Evolutionary conservation across 177 flowering plant species (phyloP), one percentile per base, ranked within the genome.

Genomic region (Vitis hybrid): DNA sequence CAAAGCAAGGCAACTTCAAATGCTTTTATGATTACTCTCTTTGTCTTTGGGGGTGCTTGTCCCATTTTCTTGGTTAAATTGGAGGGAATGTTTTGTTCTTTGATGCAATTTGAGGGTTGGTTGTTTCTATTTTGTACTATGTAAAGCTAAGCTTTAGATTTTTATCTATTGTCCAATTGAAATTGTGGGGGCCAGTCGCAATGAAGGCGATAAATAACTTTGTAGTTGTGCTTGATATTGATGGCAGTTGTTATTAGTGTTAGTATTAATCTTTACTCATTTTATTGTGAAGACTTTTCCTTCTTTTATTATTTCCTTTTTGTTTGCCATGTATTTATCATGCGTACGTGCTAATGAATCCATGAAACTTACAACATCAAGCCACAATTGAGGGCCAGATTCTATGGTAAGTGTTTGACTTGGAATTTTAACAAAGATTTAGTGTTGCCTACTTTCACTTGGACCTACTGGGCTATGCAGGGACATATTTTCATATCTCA

Each of bases 1-100:
- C 91, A 67, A 91, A 88, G 64, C 84, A 73, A 91, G 97, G 97
- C 85, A 75, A 72, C 51, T 58, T 57, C 58, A n/a, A 11, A 17
- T 21, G n/a, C 66, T 67, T 62, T 30, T 55, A 19, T 66, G 21
- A 56, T 51, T 68, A 12, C 64, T 34, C 62, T 64, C 14, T 54
- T 34, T 51, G 6, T 34, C 60, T 62, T 39, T 65, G 12, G 15
- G 64, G 18, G 6, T n/a, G 2, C 21, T 56, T 18, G 51, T 32
- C 45, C 2, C 13, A 2, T n/a, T 67, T 39, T n/a, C 19, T 18
- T 11, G 30, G 5, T 19, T 39, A 19, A n/a, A 17, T 9, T 23
- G 45, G 3, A 13, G 45, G 51, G 51, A 45, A 51, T 50, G 64
- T 19, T 54, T 51, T 62, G 48, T 32, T 54, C 26, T 61, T 61